Percentiles rank a stretch among this genome's conserved stretches.
Conservation (phyloP, 108 stramenopile genomes). For the Epithemia pelagica region DNA sequence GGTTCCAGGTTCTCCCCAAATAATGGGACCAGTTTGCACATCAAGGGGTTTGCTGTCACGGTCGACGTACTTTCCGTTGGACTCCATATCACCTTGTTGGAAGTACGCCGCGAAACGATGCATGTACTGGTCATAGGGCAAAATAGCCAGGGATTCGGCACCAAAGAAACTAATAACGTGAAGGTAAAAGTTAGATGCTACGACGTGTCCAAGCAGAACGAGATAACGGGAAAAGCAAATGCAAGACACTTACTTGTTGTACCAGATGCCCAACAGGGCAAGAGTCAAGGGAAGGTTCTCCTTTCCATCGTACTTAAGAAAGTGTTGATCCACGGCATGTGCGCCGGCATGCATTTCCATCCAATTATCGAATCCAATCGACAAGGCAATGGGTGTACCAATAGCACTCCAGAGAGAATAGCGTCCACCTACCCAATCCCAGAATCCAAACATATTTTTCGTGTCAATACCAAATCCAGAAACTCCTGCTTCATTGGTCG, state of each 20-base stretch:
- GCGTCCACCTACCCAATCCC: constrained; percentile 98
- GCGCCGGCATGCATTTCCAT: constrained; percentile 94
- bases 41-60: constrained; percentile 53
- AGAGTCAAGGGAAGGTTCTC: constrained; percentile 94
- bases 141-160: constrained; percentile 82
- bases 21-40: constrained; percentile 73
- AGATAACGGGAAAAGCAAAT: background rate
- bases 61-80: constrained; percentile 94
- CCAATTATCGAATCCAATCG: constrained; percentile 87
- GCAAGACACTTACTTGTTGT: constrained; percentile 61
- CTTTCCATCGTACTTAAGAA: constrained; percentile 82
- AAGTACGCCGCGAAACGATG: constrained; percentile 95
- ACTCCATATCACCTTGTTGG: constrained; percentile 99
- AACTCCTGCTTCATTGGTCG: constrained; percentile 58
- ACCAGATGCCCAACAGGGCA: constrained; percentile 96
- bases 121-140: constrained; percentile 96
- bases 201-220: no score
- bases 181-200: no score
- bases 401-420: constrained; percentile 87
- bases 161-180: constrained; percentile 68
- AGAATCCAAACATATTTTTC: constrained; percentile 96
- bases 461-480: constrained; percentile 87
- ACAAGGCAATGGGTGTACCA: constrained; percentile 88
- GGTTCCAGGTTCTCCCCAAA: constrained; percentile 97
- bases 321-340: constrained; percentile 97